These are phyloP conservation scores for Candida rishiriensis DNA, from an alignment of 805 yeast genomes.

Conservation along the genomic window DNA sequence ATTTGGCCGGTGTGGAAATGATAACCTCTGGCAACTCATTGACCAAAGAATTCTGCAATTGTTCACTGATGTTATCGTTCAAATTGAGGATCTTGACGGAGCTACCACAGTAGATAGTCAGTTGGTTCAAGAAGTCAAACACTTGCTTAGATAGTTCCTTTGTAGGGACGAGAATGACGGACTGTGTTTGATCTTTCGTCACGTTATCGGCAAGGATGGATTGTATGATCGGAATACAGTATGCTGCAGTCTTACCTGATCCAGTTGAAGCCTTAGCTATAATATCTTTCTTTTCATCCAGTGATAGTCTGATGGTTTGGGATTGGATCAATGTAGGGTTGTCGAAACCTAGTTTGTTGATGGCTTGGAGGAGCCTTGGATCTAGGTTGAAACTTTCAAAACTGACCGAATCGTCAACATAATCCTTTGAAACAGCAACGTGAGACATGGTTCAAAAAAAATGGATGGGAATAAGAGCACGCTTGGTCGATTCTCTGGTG, in stretches of 20 bases:
- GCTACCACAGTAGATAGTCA: conserved; percentile 68
- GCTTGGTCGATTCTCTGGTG: too few relatives aligned
- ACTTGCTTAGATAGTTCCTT: conserved; percentile 91
- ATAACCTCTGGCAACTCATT: conserved; percentile 74
- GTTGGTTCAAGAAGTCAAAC: conserved; percentile 57
- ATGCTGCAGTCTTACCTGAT: conserved; percentile 93
- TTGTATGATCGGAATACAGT: conserved; percentile 82
- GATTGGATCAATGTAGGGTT: conserved; percentile 91
- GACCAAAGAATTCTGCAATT: conserved; percentile 66
- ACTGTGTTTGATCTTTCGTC: conserved; percentile 35
- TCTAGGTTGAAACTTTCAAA: conserved; percentile 82
- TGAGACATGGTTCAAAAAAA: conserved; percentile 14
- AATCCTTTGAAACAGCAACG: conserved; percentile 58
- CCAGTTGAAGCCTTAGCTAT: conserved; percentile 95
- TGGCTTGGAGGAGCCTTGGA: conserved; percentile 77
- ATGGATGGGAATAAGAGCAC: too few relatives aligned
- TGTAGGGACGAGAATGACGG: conserved; percentile 86
- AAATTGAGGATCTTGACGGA: conserved; percentile 63
- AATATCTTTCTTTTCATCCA: conserved; percentile 85
- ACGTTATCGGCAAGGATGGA: conserved; percentile 49
- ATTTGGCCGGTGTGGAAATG: conserved; percentile 82
- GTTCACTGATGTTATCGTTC: conserved; percentile 55
- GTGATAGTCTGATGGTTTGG: conserved; percentile 85
- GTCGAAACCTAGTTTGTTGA: conserved; percentile 71
- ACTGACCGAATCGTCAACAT: conserved; percentile 61